Conservation (phyloP, 1,284 basidiomycete genomes). For the Malassezia psittaci region DNA sequence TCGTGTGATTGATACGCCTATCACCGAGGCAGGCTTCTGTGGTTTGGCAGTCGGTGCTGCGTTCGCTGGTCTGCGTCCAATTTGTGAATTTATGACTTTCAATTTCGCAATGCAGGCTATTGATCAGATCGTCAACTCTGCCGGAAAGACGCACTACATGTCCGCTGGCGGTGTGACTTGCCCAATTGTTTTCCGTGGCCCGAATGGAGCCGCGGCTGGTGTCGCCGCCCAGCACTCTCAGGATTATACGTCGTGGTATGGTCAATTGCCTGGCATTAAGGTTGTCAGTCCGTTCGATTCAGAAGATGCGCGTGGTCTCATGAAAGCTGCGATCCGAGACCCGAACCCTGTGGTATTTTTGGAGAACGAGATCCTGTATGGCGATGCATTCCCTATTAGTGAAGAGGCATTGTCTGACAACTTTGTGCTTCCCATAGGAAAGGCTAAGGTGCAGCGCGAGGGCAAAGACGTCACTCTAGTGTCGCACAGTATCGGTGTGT, state of each 20-base stretch:
- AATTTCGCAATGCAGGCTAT: constrained; percentile 60
- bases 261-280: constrained; percentile 88
- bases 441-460: constrained; percentile 87
- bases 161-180: constrained; percentile 95
- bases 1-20: constrained; percentile 78
- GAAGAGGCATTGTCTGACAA: constrained; percentile 87
- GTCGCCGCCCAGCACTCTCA: constrained; percentile 65
- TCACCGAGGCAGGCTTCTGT: constrained; percentile 97
- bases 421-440: constrained; percentile 86
- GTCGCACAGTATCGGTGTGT: constrained; percentile 57
- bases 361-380: constrained; percentile 99
- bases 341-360: constrained; percentile 97
- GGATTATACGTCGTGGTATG: constrained; percentile 66
- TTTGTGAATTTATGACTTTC: constrained; percentile 99
- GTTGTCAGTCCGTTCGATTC: constrained; percentile 94
- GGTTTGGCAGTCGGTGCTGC: constrained; percentile 92
- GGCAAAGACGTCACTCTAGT: constrained; percentile 92
- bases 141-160: constrained; percentile 99
- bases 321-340: constrained; percentile 96
- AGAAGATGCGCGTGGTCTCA: constrained; percentile 93
- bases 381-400: constrained; percentile 89
- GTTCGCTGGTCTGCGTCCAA: constrained; percentile 80
- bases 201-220: constrained; percentile 95
- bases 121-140: constrained; percentile 99
- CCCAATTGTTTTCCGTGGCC: constrained; percentile 97